These are phyloP conservation scores for Fusarium palustre DNA, from an alignment of 2,329 filamentous ascomycete species.

Conservation along the genomic window DNA sequence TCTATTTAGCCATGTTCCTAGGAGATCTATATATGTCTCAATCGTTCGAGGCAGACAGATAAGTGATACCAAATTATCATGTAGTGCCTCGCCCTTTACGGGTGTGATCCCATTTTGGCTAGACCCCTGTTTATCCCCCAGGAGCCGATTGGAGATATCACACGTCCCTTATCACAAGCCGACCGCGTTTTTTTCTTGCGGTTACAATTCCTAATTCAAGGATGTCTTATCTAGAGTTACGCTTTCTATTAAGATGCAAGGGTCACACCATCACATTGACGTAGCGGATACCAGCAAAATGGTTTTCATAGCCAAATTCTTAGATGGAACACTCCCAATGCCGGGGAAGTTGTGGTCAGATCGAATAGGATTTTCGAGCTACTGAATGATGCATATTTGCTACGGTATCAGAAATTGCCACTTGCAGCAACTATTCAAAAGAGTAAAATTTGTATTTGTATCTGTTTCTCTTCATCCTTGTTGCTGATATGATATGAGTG, in stretches of 20 bases:
- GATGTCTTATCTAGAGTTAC: slow-evolving; percentile 31
- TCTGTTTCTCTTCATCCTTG: too few species aligned
- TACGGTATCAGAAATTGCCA: not conserved
- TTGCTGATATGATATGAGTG: not conserved
- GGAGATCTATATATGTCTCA: slow-evolving; percentile 1
- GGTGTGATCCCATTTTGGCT: slow-evolving; percentile 19
- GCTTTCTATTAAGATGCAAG: slow-evolving; percentile 14
- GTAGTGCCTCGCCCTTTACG: not conserved
- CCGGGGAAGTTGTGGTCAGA: not conserved
- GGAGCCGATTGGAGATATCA: slow-evolving; percentile 7
- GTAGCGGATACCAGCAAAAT: not conserved
- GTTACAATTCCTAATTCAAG: slow-evolving; percentile 10
- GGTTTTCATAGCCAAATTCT: not conserved
- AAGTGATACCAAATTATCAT: not conserved
- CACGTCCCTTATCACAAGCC: slow-evolving; percentile 6
- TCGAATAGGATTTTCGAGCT: accelerated
- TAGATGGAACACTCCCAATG: not conserved
- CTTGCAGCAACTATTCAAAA: too few species aligned
- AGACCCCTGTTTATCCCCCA: slow-evolving; percentile 22
- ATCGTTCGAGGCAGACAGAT: not conserved
- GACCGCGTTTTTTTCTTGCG: not conserved
- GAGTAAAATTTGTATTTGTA: not conserved
- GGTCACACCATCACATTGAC: slow-evolving; percentile 11
- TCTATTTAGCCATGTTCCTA: accelerated
- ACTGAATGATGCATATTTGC: not conserved